Conservation (phyloP, 768 basidiomycete genomes). For the Auricularia cornea region DNA sequence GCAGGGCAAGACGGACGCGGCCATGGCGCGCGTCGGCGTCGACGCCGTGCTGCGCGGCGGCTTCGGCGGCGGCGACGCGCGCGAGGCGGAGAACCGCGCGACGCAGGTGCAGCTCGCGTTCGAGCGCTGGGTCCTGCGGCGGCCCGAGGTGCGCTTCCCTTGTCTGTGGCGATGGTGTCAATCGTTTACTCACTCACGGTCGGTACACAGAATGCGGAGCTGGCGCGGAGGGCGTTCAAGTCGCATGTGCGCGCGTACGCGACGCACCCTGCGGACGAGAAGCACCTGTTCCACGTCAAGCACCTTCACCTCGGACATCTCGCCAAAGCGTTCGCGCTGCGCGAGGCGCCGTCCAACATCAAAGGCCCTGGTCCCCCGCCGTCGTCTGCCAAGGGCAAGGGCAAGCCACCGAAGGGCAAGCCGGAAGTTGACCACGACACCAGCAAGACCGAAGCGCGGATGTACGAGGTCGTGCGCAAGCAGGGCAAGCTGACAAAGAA, state of each 20-base stretch:
- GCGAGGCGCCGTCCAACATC: conserved; percentile 62
- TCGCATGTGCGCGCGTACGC: conserved; percentile 96
- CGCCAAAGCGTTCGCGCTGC: conserved; percentile 84
- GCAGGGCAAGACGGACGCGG: conserved; percentile 43
- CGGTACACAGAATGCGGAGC: conserved; percentile 53
- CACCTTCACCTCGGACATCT: conserved; percentile 92
- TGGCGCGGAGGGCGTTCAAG: conserved; percentile 78
- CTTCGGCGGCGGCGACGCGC: conserved; percentile 67
- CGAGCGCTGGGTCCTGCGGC: conserved; percentile 82
- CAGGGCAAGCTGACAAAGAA: conserved; percentile 78
- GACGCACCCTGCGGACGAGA: conserved; percentile 92
- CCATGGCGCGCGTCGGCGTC: conserved; percentile 51
- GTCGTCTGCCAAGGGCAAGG: conserved; percentile 10
- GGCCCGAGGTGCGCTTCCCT: conserved; percentile 50
- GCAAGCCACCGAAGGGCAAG: conserved; percentile 8
- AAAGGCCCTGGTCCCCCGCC: conserved; percentile 12
- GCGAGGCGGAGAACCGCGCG: conserved; percentile 79
- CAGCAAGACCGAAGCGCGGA: conserved; percentile 54
- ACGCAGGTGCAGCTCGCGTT: conserved; percentile 94
- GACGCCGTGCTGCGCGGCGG: conserved; percentile 70
- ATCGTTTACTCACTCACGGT: conserved; percentile 2
- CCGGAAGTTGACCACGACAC: conserved; percentile 12
- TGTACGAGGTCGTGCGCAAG: conserved; percentile 76
- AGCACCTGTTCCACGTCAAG: conserved; percentile 93
- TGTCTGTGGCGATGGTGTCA: conserved; percentile 4